These are phyloP conservation scores for Paraglomus brasilianum DNA, from an alignment of 192 early-diverging fungal species.

Conservation along the genomic window DNA sequence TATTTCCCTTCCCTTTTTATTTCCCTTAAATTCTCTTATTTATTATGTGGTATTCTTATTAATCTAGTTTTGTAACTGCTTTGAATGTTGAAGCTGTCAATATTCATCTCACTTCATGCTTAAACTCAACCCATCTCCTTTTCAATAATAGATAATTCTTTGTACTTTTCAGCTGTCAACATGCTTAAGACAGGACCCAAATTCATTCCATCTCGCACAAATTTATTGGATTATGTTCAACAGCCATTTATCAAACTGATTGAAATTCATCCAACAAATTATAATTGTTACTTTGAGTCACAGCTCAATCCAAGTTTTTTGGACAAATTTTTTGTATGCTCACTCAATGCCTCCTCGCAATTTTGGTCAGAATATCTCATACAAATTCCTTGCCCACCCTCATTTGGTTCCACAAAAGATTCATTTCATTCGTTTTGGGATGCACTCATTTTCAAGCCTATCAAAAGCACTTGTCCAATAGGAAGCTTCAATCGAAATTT, in stretches of 20 bases:
- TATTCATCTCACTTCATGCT: no score
- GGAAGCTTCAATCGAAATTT: conserved; percentile 3
- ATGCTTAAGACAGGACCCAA: conserved; percentile 2
- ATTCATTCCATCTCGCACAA: background rate
- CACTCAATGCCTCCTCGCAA: background rate
- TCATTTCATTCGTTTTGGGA: conserved; percentile 18
- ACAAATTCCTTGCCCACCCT: background rate
- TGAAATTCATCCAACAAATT: background rate
- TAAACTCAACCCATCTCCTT: no score
- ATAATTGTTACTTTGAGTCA: background rate
- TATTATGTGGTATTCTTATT: no score
- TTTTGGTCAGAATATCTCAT: conserved; percentile 12
- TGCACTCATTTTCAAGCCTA: conserved; percentile 1
- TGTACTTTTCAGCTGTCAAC: no score
- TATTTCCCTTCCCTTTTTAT: no score
- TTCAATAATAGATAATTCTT: conserved; percentile 3
- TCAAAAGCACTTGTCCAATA: background rate
- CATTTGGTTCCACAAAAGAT: background rate
- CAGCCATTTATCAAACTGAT: background rate
- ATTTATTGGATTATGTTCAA: conserved; percentile 17
- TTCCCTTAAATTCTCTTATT: no score
- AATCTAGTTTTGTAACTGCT: no score
- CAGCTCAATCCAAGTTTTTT: background rate
- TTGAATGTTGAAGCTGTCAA: no score
- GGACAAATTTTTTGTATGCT: conserved; percentile 23